Percentiles rank a stretch among this genome's conserved stretches.
Evolutionary conservation across 805 yeast species (phyloP).

Genomic region (Ogataea paraovalis): DNA sequence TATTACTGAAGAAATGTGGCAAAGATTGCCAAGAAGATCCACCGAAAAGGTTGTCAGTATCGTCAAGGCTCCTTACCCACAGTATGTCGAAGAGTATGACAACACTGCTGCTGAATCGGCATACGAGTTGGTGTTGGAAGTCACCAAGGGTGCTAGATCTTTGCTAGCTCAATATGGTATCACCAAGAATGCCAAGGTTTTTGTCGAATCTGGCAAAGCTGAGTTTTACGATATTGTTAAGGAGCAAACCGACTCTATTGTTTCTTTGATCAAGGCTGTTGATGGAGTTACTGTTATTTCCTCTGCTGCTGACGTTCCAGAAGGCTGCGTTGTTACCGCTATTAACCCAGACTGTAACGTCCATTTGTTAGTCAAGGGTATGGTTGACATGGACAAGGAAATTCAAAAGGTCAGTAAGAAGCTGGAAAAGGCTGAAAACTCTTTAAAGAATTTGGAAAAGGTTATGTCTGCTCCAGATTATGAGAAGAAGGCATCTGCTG

Average conservation of each 20-base stretch:
- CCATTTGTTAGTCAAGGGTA: constrained; percentile 90
- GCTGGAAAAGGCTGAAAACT: constrained; percentile 59
- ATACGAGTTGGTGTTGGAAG: constrained; percentile 79
- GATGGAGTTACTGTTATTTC: constrained; percentile 65
- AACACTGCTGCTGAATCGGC: constrained; percentile 64
- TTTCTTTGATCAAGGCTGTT: constrained; percentile 88
- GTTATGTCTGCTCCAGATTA: constrained; percentile 70
- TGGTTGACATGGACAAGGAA: constrained; percentile 88
- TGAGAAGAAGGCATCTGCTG: constrained; percentile 76
- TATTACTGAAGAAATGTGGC: constrained; percentile 98
- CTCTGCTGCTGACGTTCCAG: constrained; percentile 57
- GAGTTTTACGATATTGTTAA: constrained; percentile 48
- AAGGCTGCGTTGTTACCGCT: constrained; percentile 84
- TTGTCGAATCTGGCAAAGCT: constrained; percentile 62
- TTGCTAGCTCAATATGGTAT: constrained; percentile 86
- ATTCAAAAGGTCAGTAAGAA: constrained; percentile 78
- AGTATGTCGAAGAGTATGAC: constrained; percentile 53
- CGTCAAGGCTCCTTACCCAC: constrained; percentile 77
- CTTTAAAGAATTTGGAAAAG: constrained; percentile 63
- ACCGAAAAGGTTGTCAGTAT: constrained; percentile 68
- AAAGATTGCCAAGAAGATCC: constrained; percentile 86
- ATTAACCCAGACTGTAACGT: constrained; percentile 80
- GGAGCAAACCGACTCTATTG: constrained; percentile 81
- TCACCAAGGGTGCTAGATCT: constrained; percentile 90
- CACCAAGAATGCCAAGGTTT: constrained; percentile 81